These are phyloP conservation scores for Amanita pseudoporphyria DNA, from an alignment of 768 basidiomycete species.

Conservation along the genomic window DNA sequence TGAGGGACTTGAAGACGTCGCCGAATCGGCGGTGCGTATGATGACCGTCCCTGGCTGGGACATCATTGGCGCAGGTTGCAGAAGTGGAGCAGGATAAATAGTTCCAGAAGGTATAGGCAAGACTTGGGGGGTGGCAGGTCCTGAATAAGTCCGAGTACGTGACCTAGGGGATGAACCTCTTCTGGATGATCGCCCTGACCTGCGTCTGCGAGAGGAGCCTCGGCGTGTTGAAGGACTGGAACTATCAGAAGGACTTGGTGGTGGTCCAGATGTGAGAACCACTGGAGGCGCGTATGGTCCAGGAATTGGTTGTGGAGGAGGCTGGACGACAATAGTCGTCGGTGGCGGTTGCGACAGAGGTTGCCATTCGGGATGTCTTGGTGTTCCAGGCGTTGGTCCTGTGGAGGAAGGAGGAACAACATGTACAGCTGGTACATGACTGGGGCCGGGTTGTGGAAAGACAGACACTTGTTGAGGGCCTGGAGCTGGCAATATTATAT, in stretches of 20 bases:
- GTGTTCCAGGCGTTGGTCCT: conserved; percentile 14
- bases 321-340: conserved; percentile 14
- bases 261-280: neutral
- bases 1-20: neutral
- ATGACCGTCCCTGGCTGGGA: neutral
- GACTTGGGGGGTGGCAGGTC: conserved; percentile 10
- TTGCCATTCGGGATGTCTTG: conserved; percentile 18
- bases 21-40: neutral
- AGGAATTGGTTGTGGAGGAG: conserved; percentile 8
- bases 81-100: conserved; percentile 9
- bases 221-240: neutral
- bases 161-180: neutral
- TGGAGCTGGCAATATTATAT: conserved; percentile 3
- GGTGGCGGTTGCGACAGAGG: conserved; percentile 17
- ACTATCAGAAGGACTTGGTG: neutral
- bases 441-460: neutral
- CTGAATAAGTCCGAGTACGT: neutral
- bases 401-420: conserved; percentile 11
- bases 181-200: neutral
- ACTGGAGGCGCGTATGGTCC: conserved; percentile 2
- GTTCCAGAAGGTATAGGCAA: neutral
- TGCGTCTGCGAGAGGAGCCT: neutral
- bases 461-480: neutral
- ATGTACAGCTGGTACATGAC: conserved; percentile 10
- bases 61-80: neutral